Evolutionary conservation across 305 asterid genomes (phyloP), one percentile per base, ranked within the genome.

Genomic region (Fraxinus xanthoxyloides): DNA sequence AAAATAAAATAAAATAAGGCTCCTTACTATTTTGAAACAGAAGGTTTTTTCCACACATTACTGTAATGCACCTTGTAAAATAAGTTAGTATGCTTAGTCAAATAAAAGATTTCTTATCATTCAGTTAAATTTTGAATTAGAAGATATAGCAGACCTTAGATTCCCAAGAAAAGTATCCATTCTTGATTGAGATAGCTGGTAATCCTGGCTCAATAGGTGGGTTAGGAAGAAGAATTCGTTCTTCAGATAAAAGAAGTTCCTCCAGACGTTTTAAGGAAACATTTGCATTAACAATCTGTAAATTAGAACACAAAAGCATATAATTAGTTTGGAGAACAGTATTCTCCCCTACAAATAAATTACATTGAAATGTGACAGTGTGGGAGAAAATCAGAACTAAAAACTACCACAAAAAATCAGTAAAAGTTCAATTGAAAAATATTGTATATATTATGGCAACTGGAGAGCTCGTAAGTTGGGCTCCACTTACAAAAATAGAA

Each of bases 81-180:
- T 17, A 70, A 70, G 10, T 31, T 70, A 7, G 3, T 31, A 17
- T 70, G 75, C 43, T 30, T 5, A 70, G 34, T 70, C 75, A 70
- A 31, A 30, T 15, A 70, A 70, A 70, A 70, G 24, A 70, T 70
- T 69, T 31, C 43, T 31, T 31, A 70, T 70, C 12, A 70, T 70
- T 70, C 24, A 31, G 24, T 70, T 31, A 70, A 70, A 10, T 70
- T 70, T 26, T 31, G 40, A 7, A 7, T 31, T 35, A 30, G 43
- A 70, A 31, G 24, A 70, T 70, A 7, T 23, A 77, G 79, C 83
- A 75, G 82, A 93, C 98, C 98, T 92, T 90, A 77, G 94, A 87
- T 86, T 95, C 98, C 98, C 98, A 95, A 56, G 98, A 91, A 89
- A 95, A 95, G 88, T 85, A 56, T 67, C 98, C 98, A 80, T 89